A percentile compares a stretch with the other conserved stretches of the same genome.
Conservation (phyloP, 441 rosid species). For the Gossypium trilobum region DNA sequence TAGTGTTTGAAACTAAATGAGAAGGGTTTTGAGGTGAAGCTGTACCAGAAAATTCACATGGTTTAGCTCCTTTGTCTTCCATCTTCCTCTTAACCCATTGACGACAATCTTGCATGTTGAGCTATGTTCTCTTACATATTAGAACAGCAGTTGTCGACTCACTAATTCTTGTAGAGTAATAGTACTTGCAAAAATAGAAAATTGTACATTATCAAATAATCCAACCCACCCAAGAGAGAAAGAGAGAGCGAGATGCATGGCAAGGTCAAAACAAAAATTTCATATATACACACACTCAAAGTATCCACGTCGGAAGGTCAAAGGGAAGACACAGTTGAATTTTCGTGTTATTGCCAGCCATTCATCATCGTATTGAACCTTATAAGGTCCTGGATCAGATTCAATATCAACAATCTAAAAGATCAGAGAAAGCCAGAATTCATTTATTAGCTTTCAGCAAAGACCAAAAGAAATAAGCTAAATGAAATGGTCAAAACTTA, state of each 20-base stretch:
- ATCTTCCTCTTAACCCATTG: slow-evolving; percentile 60
- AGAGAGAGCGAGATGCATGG: background rate
- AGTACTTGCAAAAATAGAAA: background rate
- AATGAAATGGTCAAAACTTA: slow-evolving; percentile 4
- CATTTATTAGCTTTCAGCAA: slow-evolving; percentile 18
- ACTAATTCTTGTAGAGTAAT: background rate
- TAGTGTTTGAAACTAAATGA: slow-evolving; percentile 22
- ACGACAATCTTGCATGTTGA: slow-evolving; percentile 52
- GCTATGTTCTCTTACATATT: slow-evolving; percentile 31
- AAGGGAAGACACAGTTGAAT: slow-evolving; percentile 59
- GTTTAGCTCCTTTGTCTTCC: slow-evolving; percentile 50
- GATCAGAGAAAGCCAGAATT: slow-evolving; percentile 16
- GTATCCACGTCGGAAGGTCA: slow-evolving; percentile 35
- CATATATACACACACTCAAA: slow-evolving; percentile 38
- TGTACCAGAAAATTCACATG: slow-evolving; percentile 58
- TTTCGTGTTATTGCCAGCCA: slow-evolving; percentile 67
- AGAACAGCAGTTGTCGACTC: slow-evolving; percentile 9
- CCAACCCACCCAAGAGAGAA: background rate
- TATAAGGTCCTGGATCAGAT: slow-evolving; percentile 65
- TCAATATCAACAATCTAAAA: slow-evolving; percentile 68
- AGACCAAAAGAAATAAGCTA: slow-evolving; percentile 11
- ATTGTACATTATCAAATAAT: background rate
- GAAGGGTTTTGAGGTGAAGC: slow-evolving; percentile 50
- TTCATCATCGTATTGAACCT: slow-evolving; percentile 76
- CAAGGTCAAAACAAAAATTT: slow-evolving; percentile 6